Evolutionary conservation across 1,139 yeast genomes (phyloP), one percentile per base, ranked within the genome.

Genomic region (Hemisphaericaspora subhashii): DNA sequence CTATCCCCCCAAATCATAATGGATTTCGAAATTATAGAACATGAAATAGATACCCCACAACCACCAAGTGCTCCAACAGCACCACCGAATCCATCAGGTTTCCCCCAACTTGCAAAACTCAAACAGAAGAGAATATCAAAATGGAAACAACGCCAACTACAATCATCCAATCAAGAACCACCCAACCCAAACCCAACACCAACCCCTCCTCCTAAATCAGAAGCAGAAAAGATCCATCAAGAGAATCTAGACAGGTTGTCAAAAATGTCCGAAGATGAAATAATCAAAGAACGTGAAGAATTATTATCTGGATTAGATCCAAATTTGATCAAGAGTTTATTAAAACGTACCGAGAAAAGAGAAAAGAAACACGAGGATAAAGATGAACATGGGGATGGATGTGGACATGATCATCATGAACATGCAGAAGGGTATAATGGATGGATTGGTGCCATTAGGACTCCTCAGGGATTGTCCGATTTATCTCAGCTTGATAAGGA

Each of bases 21-120:
- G 92, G 86, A 84, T 58, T 67, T 82, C 49, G 95, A 86, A 42
- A 84, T 86, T 32, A 81, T 86, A 7, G 95, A 86, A 58, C 81
- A 74, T 43, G 83, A 81, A 26, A 66, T 67, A 1, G 63, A 51
- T 15, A 62, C 64, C 2, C 72, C 74, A 0, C 55, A 54, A 31
- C 62, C 55, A 12, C 46, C 48, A 12, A 28, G 12, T 12, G 20
- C 32, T 14, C 32, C 32, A 17, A 4, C 21, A 12, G 18, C 35
- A 10, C 53, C 58, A 8, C 41, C 41, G 1, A 47, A 48, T 5
- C 44, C 46, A 31, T 42, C 54, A 31, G 82, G 81, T 26, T 77
- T 75, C 47, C 82, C 82, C 0, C 59, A 53, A 26, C 64, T 69
- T 15, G 59, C 50, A 10, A 57, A 46, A 31, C 46, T 58, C 27